Base-by-base conservation (phyloP, 495 filamentous ascomycete species). In the Penicillium waksmanii region DNA sequence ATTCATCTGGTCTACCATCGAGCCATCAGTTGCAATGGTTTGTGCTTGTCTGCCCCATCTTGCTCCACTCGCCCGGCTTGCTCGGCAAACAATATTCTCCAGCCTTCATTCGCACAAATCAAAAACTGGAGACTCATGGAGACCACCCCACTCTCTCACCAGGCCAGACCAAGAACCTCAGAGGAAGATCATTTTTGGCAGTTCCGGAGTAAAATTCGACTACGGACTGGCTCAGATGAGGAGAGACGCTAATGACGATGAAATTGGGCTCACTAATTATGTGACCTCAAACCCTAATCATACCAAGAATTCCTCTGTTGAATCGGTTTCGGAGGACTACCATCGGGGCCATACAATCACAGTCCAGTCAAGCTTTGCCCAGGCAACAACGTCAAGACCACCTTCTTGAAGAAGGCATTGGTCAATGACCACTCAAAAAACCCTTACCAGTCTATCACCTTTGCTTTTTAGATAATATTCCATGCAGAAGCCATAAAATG, bases 1-100 rank as follows among this genome's bases (percentile, higher is more conserved):
- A 9, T 79, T 79, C 59, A 69, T 79, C 36, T 75, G 77, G 70
- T 77, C 76, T 4, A 73, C 71, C 44, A 67, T 74, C 55, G 77
- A 79, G 64, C 76, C 76, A 18, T 68, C 67, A 6, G 62, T 79
- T 25, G 77, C 73, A 31, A 75, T 79, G 34, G 61, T 80, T 25
- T 76, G 73, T 50, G 75, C 73, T 47, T 79, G 77, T 55, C 64
- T 80, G 43, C 75, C 76, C 5, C 74, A 71, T 55, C 71, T 78
- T 38, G 69, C 69, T 7, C 77, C 77, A 5, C 60, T 78, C 2
- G 64, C 67, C 5, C 69, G 69, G 9, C 57, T 67, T 47, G 65
- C 50, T 55, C 23, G 56, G 48, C 38, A 51, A 51, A 46, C 60
- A 34, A 40, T 63, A 2, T 11, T 38, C 11, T n/a, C 36, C 36